Conservation (phyloP, 2,329 filamentous ascomycete genomes). For the Paecilomyces niveus region DNA sequence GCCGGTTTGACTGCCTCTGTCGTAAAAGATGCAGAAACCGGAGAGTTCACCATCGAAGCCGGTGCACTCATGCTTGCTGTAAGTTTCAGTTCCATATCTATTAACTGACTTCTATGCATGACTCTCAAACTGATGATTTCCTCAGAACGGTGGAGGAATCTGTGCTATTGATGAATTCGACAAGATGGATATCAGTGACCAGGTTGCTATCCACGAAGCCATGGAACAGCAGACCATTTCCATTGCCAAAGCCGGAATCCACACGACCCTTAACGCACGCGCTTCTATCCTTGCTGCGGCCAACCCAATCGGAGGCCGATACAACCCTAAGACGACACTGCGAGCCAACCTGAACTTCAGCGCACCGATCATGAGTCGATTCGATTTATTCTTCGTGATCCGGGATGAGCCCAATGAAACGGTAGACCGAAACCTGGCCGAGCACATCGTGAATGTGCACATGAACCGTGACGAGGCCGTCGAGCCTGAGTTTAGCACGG, state of each 20-base stretch:
- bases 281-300: slow-evolving; percentile 94
- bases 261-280: slow-evolving; percentile 91
- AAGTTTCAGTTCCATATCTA: slow-evolving; percentile 9
- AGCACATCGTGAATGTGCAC: slow-evolving; percentile 92
- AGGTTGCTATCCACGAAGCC: slow-evolving; percentile 98
- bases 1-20: slow-evolving; percentile 96
- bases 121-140: slow-evolving; percentile 2
- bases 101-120: neutral
- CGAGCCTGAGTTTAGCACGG: slow-evolving; percentile 87
- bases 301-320: slow-evolving; percentile 87
- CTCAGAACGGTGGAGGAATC: slow-evolving; percentile 70
- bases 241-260: slow-evolving; percentile 96
- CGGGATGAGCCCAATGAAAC: slow-evolving; percentile 93
- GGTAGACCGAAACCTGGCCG: slow-evolving; percentile 81
- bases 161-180: slow-evolving; percentile 99
- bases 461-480: slow-evolving; percentile 88
- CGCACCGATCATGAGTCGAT: slow-evolving; percentile 98
- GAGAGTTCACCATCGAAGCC: slow-evolving; percentile 97
- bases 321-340: slow-evolving; percentile 92
- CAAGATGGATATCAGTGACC: slow-evolving; percentile 97
- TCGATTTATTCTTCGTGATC: slow-evolving; percentile 97
- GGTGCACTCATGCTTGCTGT: slow-evolving; percentile 92
- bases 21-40: slow-evolving; percentile 96
- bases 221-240: slow-evolving; percentile 99
- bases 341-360: slow-evolving; percentile 97